Base-by-base conservation (phyloP, 2,329 filamentous ascomycete genomes). In the Colletotrichum costaricense region DNA sequence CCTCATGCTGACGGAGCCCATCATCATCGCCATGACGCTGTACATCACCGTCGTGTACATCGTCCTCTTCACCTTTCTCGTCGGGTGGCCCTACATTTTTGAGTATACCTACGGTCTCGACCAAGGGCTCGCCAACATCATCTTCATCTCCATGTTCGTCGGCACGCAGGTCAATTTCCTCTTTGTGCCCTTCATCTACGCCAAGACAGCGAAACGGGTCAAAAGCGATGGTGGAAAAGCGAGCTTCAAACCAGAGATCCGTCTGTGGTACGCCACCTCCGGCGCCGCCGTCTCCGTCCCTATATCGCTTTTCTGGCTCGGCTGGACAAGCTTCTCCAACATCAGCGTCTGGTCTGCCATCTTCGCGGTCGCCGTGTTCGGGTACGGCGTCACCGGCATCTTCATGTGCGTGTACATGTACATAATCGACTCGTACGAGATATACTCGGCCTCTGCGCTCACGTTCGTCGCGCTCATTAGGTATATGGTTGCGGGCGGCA, bases 41-140 rank as follows among this genome's bases (percentile, higher is more conserved):
- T 90, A 90, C 70, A 82, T 90, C 42, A 84, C 85, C 0, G 82
- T 89, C 0, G 77, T 88, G 2, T 90, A 90, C 73, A 86, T 88
- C 24, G 82, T 89, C 0, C 79, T 90, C 0, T 90, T 90, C 77
- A 86, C 87, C 0, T 87, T 89, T 64, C 82, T 90, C 5, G 83
- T 86, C 3, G 88, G 88, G 1, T 89, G 86, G 78, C 82, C 84
- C 0, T 85, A 83, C 59, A 85, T 90, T 59, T 90, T 88, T 69
- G 80, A 81, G 14, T 63, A 79, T 4, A 83, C 80, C 0, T 88
- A 88, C 59, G 79, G 78, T 19, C 84, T 87, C 66, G 76, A 76
- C 0, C 81, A 83, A 6, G 84, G 86, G 1, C 78, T 86, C 0
- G 81, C 82, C 33, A 85, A 85, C 63, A 79, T 86, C 26, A 81